These are phyloP conservation scores for Magnolia officinalis DNA, from an alignment of 164 flowering plant genomes.

Conservation along the genomic window DNA sequence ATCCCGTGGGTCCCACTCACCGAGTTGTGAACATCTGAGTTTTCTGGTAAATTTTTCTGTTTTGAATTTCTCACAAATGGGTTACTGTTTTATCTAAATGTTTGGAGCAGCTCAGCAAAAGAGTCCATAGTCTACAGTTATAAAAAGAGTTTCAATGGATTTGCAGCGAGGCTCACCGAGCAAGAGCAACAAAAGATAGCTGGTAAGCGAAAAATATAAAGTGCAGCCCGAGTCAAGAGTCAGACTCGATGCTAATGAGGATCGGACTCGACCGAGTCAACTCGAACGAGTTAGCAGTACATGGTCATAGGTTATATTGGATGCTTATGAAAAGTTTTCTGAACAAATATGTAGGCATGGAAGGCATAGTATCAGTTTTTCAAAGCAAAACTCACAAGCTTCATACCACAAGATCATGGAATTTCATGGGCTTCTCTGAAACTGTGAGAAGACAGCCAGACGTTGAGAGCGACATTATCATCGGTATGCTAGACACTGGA, in stretches of 20 bases:
- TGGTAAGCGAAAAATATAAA: not conserved
- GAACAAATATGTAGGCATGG: slow-evolving; percentile 17
- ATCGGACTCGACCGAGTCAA: too few species aligned
- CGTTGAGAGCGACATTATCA: slow-evolving; percentile 37
- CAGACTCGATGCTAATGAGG: too few species aligned
- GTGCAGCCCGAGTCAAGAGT: too few species aligned
- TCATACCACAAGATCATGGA: slow-evolving; percentile 58
- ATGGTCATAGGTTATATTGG: too few species aligned
- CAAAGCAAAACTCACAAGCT: slow-evolving; percentile 24
- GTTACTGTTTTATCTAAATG: too few species aligned
- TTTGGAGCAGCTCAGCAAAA: not conserved
- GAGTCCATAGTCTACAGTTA: not conserved
- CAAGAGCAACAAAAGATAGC: not conserved
- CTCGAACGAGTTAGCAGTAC: too few species aligned
- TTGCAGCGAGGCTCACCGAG: not conserved
- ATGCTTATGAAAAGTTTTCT: too few species aligned
- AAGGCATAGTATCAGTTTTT: slow-evolving; percentile 44
- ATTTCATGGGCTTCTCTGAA: slow-evolving; percentile 35
- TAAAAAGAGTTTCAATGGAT: not conserved
- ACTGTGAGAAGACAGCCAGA: slow-evolving; percentile 10
- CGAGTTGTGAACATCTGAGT: too few species aligned
- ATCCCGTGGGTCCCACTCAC: too few species aligned
- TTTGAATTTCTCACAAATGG: too few species aligned
- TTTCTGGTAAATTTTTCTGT: too few species aligned
- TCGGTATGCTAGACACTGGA: slow-evolving; percentile 56